Evolutionary conservation across 2,329 filamentous ascomycete species (phyloP), one percentile per base, ranked within the genome.

Genomic region (Fusarium duplospermum): DNA sequence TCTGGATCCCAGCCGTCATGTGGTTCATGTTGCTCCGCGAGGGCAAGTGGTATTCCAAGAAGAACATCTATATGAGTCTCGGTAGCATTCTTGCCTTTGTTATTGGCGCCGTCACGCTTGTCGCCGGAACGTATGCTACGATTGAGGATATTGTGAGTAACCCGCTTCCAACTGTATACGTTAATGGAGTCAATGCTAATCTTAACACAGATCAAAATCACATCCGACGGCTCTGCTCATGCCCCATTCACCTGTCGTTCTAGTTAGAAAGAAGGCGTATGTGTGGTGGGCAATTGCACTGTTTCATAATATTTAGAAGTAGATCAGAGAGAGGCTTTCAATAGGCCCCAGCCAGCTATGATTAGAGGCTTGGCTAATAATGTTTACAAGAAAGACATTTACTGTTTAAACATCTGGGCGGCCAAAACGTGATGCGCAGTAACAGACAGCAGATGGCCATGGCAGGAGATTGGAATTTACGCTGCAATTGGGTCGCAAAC

Each of bases 171-270:
- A 0, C 0, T 18, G 5, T 1, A 5, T 2, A 1, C 4, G 1
- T 2, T 7, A 11, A 13, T 24, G 24, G 24, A 24, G 24, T 24
- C 24, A 24, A 5, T 18, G 13, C 67, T 74, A 60, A 75, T 10
- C 4, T 10, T n/a, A 3, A 14, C 4, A 6, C 1, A 74, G 72
- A 74, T 74, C 20, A 56, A 61, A 29, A 59, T 73, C 27, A 74
- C 72, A 10, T 73, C 72, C 9, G 57, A 38, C 10, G 72, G 72
- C 31, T 63, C 54, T 24, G 72, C 72, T n/a, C 72, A 74, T 84
- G 62, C 67, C 11, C 73, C 73, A 14, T 75, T 75, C 20, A 71
- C 73, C 11, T 75, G 73, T 22, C 58, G 73, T 61, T 73, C 72
- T 38, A 54, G 10, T 33, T 60, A 67, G 24, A 68, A 20, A 31